Evolutionary conservation across 1,139 yeast genomes (phyloP), one percentile per base, ranked within the genome.

Genomic region (Suhomyces ambrosiae): DNA sequence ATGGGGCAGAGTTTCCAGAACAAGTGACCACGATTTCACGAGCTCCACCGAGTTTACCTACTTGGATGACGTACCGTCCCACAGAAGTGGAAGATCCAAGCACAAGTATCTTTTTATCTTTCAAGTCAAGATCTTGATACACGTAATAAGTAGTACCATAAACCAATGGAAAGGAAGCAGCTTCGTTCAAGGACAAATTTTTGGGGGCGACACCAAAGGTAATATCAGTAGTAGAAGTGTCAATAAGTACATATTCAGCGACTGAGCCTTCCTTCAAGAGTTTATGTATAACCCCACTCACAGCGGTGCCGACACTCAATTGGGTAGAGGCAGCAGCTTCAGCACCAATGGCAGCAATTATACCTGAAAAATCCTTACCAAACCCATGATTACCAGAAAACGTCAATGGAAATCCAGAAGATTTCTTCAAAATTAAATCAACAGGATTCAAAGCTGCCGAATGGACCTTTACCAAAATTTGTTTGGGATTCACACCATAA

Each of bases 31-130:
- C 76, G 8, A 81, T 64, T 37, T 71, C 70, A 27, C 57, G 57
- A 3, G 76, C 72, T 3, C 71, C 62, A 44, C 68, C 74, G 12
- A 65, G 54, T 46, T 76, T 80, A 15, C 81, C 73, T 15, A 85
- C 51, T 53, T 82, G 88, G 19, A 80, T 66, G 3, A 75, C 71
- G 60, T 68, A 74, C 42, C 79, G 59, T 2, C 92, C 95, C 5
- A 84, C 85, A n/a, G 82, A 68, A 1, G 94, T 78, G 4, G 86
- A 79, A 10, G 85, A 92, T 29, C 95, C 95, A 41, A 84, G 67
- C 27, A 86, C 67, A 33, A 86, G 63, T 1, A 85, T 73, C 42
- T 63, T 63, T 3, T 50, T 54, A 27, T 52, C 55, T 33, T 54
- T 54, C 34, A 63, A 58, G 56, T 44, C 53, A 7, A 54, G 37